Evolutionary conservation across 495 filamentous ascomycete species (phyloP).

Genomic region (Hypoxylon lenormandii): DNA sequence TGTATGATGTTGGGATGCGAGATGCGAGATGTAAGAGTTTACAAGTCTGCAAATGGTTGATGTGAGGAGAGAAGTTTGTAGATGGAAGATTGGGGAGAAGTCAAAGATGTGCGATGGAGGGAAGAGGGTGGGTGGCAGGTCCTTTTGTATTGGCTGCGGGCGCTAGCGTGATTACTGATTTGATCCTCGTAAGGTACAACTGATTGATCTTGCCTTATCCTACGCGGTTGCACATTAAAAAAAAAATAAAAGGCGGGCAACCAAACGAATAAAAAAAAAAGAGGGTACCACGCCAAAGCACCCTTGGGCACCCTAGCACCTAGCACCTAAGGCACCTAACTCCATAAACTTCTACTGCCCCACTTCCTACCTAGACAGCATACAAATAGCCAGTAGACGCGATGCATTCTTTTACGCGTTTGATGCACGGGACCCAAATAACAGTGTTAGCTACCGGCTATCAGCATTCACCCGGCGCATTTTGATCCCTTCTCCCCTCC

Average conservation of each 20-base stretch:
- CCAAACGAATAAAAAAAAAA: constrained; percentile 10
- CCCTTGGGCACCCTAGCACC: too few species aligned
- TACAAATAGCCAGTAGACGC: constrained; percentile 34
- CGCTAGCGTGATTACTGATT: constrained; percentile 63
- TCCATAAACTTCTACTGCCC: constrained; percentile 26
- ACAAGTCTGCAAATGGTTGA: constrained; percentile 35
- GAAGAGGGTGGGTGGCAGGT: constrained; percentile 60
- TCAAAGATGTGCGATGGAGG: constrained; percentile 60
- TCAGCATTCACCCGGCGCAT: constrained; percentile 5
- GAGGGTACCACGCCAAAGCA: too few species aligned
- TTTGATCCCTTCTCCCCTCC: background rate
- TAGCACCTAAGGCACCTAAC: constrained; percentile 13
- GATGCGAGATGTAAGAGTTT: constrained; percentile 47
- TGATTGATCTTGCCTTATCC: constrained; percentile 56
- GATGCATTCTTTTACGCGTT: constrained; percentile 38
- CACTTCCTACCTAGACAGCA: constrained; percentile 25
- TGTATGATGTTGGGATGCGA: constrained; percentile 48
- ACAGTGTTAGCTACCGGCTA: constrained; percentile 9
- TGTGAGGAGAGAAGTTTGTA: constrained; percentile 50
- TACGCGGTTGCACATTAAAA: constrained; percentile 34
- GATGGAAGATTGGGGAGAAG: constrained; percentile 56
- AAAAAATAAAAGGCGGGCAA: constrained; percentile 18
- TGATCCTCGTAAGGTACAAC: constrained; percentile 49
- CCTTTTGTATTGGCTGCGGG: constrained; percentile 66
- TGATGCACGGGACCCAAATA: constrained; percentile 17